Evolutionary conservation across 495 filamentous ascomycete genomes (phyloP), one percentile per base, ranked within the genome.

Genomic region (Penicillium crystallinum): DNA sequence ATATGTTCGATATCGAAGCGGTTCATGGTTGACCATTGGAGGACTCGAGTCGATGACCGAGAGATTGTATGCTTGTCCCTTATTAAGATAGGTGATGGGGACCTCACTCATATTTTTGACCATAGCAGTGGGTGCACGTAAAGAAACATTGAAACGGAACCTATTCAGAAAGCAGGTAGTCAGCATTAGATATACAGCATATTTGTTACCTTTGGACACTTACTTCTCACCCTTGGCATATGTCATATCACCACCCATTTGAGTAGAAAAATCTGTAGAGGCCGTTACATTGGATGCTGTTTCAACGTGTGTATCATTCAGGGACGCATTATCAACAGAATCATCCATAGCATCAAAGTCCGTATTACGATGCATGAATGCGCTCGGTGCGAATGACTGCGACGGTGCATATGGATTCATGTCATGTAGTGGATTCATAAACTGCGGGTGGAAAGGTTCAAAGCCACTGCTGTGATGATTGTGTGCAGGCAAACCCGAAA

Each of bases 51-150:
- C 93, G 33, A 86, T 69, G 30, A 98, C 78, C 1, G 84, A 83
- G 2, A 98, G 65, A 1, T 83, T 82, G 67, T 97, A 98, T 18
- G 88, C 85, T 70, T 97, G 92, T 8, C 91, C 91, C 69, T 98
- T 98, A 67, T 98, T 97, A 12, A 98, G 81, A 65, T 98, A 98
- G 0, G 91, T 95, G 12, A 97, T 82, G 0, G 93, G 93, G 36
- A 96, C 91, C 62, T 97, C 93, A 40, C 90, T 84, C 3, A 81
- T 63, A 54, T 87, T 80, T 62, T 87, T 95, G 57, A 95, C 83
- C 92, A 97, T 97, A n/a, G 92, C 92, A 2, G 92, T 97, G 12
- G 91, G 89, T 1, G 92, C 93, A 64, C 96, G 92, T 41, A 99
- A 73, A 0, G 90, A 90, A 34, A 89, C 85, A 62, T 89, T 84